Conservation (phyloP, 1,284 basidiomycete genomes). For the Fomitopsis pinicola region DNA sequence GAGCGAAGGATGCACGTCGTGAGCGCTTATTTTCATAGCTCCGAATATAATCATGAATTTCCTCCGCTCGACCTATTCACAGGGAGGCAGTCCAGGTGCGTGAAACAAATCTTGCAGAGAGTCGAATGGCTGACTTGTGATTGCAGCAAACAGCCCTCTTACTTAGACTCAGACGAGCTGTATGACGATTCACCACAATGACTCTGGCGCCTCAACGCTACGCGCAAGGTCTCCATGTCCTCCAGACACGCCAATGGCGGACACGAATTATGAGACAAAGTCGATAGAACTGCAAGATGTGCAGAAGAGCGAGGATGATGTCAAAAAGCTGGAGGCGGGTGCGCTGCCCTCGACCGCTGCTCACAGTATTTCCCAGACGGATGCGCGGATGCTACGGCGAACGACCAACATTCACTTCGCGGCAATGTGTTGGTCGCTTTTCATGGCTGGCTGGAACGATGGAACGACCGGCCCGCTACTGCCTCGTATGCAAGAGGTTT, state of each 20-base stretch:
- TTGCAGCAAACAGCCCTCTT: too few relatives aligned
- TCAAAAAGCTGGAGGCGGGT: neutral
- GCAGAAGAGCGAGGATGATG: neutral
- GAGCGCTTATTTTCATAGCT: too few relatives aligned
- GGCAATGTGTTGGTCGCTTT: conserved; percentile 36
- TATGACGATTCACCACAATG: too few relatives aligned
- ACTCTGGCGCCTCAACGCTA: conserved; percentile 3
- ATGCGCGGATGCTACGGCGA: neutral
- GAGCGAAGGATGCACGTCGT: neutral
- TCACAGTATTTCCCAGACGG: conserved; percentile 4
- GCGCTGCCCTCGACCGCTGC: neutral
- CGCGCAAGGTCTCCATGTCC: conserved; percentile 12
- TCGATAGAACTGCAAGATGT: neutral
- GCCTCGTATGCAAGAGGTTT: conserved; percentile 49
- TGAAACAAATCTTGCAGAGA: too few relatives aligned
- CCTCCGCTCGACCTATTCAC: neutral
- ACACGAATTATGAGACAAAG: conserved; percentile 1
- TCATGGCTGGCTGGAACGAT: conserved; percentile 60
- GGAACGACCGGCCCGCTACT: conserved; percentile 55
- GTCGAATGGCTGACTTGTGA: too few relatives aligned
- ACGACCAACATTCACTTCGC: conserved; percentile 31
- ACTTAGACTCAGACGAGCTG: too few relatives aligned
- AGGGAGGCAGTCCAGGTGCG: too few relatives aligned
- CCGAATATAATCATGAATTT: neutral
- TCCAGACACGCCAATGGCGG: conserved; percentile 5